Percentiles rank a stretch among this genome's conserved stretches.
phyloP scores from a whole-genome alignment of 2,329 filamentous ascomycete species.

The Xylaria sp. region DNA sequence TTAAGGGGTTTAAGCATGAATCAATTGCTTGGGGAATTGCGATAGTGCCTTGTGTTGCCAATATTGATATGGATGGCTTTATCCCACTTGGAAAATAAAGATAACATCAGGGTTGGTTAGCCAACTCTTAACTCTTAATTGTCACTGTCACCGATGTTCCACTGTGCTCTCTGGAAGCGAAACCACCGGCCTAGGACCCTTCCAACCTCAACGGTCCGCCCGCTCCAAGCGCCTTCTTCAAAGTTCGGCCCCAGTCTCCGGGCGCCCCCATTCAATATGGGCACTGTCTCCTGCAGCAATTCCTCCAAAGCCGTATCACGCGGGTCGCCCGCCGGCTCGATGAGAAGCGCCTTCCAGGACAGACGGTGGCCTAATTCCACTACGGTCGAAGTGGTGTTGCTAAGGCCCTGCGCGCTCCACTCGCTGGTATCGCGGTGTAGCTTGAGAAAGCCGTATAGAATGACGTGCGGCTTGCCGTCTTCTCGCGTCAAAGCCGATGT shows the following conservation, averaged over 20 bases:
- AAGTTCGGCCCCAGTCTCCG: conserved; percentile 55
- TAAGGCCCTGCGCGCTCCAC: conserved; percentile 80
- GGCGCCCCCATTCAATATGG: conserved; percentile 69
- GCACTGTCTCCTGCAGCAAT: conserved; percentile 64
- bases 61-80: conserved; percentile 13
- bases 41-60: background rate
- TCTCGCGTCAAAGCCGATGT: background rate
- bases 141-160: conserved; percentile 44
- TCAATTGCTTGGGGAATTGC: background rate
- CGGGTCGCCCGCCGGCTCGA: conserved; percentile 56
- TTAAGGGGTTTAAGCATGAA: conserved; percentile 41
- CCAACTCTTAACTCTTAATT: conserved; percentile 19
- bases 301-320: conserved; percentile 44
- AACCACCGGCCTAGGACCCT: conserved; percentile 75
- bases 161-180: conserved; percentile 57
- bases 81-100: background rate
- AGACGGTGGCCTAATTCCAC: conserved; percentile 68
- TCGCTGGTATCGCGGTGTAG: conserved; percentile 76
- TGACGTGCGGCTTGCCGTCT: conserved; percentile 56
- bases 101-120: background rate
- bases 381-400: conserved; percentile 69
- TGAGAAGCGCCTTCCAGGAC: conserved; percentile 57
- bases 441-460: conserved; percentile 73
- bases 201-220: conserved; percentile 67
- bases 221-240: conserved; percentile 66